phyloP scores from a whole-genome alignment of 2,329 filamentous ascomycete genomes.

The Alternaria gansuensis region DNA sequence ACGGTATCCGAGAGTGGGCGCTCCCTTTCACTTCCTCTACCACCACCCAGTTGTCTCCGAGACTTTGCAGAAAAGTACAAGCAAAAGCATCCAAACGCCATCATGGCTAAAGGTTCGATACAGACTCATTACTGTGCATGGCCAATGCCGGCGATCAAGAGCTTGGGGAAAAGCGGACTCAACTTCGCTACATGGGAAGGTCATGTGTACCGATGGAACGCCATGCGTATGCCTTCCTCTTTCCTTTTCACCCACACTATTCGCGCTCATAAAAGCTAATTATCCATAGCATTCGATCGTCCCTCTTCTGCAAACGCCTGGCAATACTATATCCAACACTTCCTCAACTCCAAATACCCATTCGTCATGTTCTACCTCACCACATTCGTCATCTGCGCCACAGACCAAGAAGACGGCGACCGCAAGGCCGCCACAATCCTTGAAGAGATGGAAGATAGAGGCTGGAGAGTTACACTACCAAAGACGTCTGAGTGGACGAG shows the following conservation, averaged over 20 bases:
- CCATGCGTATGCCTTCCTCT: constrained; percentile 33
- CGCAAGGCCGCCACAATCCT: constrained; percentile 24
- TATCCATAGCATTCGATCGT: constrained; percentile 38
- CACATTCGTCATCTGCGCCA: constrained; percentile 41
- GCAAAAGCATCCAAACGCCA: constrained; percentile 29
- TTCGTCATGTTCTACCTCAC: constrained; percentile 43
- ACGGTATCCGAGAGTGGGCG: constrained; percentile 14
- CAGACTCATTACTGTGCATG: constrained; percentile 45
- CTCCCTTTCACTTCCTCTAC: constrained; percentile 23
- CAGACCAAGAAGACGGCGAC: constrained; percentile 29
- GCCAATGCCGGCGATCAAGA: constrained; percentile 42
- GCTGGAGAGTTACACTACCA: constrained; percentile 35
- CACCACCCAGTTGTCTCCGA: constrained; percentile 23
- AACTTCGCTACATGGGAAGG: constrained; percentile 44
- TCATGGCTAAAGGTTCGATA: constrained; percentile 42
- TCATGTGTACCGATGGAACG: constrained; percentile 45
- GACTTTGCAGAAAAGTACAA: constrained; percentile 36
- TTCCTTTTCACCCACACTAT: too few relatives aligned
- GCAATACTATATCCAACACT: constrained; percentile 45
- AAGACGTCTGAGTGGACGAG: constrained; percentile 28
- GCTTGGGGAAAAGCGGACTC: constrained; percentile 29
- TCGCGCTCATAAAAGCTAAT: neutral
- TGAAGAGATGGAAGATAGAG: constrained; percentile 37
- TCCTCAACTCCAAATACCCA: constrained; percentile 41
- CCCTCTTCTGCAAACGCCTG: constrained; percentile 41